Evolutionary conservation across 257 asterid genomes (phyloP).

Genomic region (Striga asiatica): DNA sequence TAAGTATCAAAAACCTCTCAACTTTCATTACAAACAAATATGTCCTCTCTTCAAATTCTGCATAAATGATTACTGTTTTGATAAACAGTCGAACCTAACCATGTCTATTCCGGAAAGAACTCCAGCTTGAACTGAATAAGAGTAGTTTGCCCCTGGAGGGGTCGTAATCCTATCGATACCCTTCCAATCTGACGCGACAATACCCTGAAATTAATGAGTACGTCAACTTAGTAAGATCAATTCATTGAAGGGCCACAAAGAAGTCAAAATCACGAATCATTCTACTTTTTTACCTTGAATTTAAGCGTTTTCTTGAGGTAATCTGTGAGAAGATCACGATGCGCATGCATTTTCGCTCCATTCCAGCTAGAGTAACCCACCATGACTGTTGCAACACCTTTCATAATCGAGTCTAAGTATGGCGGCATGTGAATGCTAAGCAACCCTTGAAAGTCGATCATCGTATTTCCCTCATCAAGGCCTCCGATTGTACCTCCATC

Average conservation of each 20-base stretch:
- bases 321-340: slow-evolving; percentile 46
- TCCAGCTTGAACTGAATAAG: slow-evolving; percentile 35
- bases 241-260: background rate
- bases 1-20: background rate
- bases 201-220: slow-evolving; percentile 35
- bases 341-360: slow-evolving; percentile 62
- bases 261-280: background rate
- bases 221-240: background rate
- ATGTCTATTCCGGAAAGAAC: slow-evolving; percentile 62
- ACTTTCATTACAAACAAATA: no score
- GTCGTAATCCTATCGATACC: slow-evolving; percentile 45
- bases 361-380: slow-evolving; percentile 71
- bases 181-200: slow-evolving; percentile 47
- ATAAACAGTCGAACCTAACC: slow-evolving; percentile 20
- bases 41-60: no score
- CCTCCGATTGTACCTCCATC: slow-evolving; percentile 70
- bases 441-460: slow-evolving; percentile 30
- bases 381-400: slow-evolving; percentile 70
- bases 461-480: slow-evolving; percentile 48
- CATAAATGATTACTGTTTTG: background rate
- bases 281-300: slow-evolving; percentile 30
- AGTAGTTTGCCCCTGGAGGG: slow-evolving; percentile 44
- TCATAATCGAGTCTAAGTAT: slow-evolving; percentile 40
- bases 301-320: slow-evolving; percentile 54
- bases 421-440: slow-evolving; percentile 64